Percentiles rank a stretch among this genome's conserved stretches.
These are phyloP conservation scores for Acephala macrosclerotiorum DNA, from an alignment of 2,329 filamentous ascomycete species.

Conservation along the genomic window DNA sequence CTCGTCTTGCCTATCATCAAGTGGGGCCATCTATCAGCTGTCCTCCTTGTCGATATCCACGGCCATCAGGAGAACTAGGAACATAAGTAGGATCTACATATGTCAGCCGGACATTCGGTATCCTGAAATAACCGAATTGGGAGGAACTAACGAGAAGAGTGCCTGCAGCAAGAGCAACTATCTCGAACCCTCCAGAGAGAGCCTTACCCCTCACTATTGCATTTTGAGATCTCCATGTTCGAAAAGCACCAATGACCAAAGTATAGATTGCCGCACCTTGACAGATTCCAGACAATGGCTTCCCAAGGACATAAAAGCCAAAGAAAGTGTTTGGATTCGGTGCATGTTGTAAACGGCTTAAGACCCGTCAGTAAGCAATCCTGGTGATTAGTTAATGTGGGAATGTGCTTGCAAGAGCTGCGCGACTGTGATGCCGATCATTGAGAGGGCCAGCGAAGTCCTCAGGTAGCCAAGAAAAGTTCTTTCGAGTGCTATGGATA, in stretches of 20 bases:
- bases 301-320: constrained; percentile 66
- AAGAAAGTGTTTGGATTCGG: constrained; percentile 49
- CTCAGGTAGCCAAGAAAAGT: constrained; percentile 78
- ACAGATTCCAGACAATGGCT: constrained; percentile 59
- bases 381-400: constrained; percentile 20
- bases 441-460: constrained; percentile 72
- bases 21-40: constrained; percentile 10
- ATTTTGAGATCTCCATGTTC: constrained; percentile 68
- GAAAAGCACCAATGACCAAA: constrained; percentile 59
- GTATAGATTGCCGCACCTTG: constrained; percentile 49
- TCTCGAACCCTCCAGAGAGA: constrained; percentile 65
- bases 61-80: constrained; percentile 39
- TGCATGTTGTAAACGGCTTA: constrained; percentile 53
- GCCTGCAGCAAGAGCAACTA: constrained; percentile 55
- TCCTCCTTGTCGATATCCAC: constrained; percentile 42
- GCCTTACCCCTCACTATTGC: constrained; percentile 65
- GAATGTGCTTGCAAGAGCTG: constrained; percentile 63
- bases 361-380: constrained; percentile 45
- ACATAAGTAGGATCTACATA: constrained; percentile 38
- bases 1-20: constrained; percentile 26
- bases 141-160: constrained; percentile 55
- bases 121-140: background rate
- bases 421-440: constrained; percentile 69
- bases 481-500: constrained; percentile 68
- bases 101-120: constrained; percentile 16